Base-by-base conservation (phyloP, 352 stramenopile species). In the Globisporangium yorkense region DNA sequence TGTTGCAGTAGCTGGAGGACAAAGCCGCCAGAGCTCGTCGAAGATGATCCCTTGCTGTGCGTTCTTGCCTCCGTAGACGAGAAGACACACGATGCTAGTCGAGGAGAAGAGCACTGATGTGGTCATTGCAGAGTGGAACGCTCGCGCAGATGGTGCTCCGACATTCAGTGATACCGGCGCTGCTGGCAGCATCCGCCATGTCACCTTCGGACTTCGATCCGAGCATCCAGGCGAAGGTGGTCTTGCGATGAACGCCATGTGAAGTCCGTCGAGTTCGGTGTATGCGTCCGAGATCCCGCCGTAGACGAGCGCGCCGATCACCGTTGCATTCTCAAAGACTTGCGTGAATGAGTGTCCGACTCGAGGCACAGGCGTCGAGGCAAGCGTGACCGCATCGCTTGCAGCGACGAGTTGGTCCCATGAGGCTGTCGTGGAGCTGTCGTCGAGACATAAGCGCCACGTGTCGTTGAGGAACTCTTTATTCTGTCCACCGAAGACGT, bases 1-100 rank as follows among this genome's bases (percentile, higher is more conserved):
- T 2, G 54, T 18, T 0, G 55, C n/a, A 0, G 39, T 37, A 5
- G 37, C 15, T 27, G 63, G 33, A 4, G 80, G 80, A 47, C 77
- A 91, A 29, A 91, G 61, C 0, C 75, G 67, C 81, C 81, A 89
- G n/a, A 91, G 59, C n/a, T 91, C 76, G 48, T 75, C 68, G 47
- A 86, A 87, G 61, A 91, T 84, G n/a, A 63, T 49, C 18, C 67
- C 75, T 20, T 71, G 65, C 41, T 65, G 49, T 37, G 63, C 54
- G 54, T 55, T 84, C n/a, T 80, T 80, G 8, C 81, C 81, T 8
- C 81, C 81, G 15, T 77, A 84, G 16, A 91, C 51, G 12, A 91
- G 27, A 40, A 89, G 24, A 54, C 81, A 89, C 16, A 59, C 62
- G 39, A 63, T 66, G 21, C 66, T 63, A 16, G 64, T 50, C 0